phyloP scores from a whole-genome alignment of 2,329 filamentous ascomycete genomes.

The Aspergillus puulaauensis region DNA sequence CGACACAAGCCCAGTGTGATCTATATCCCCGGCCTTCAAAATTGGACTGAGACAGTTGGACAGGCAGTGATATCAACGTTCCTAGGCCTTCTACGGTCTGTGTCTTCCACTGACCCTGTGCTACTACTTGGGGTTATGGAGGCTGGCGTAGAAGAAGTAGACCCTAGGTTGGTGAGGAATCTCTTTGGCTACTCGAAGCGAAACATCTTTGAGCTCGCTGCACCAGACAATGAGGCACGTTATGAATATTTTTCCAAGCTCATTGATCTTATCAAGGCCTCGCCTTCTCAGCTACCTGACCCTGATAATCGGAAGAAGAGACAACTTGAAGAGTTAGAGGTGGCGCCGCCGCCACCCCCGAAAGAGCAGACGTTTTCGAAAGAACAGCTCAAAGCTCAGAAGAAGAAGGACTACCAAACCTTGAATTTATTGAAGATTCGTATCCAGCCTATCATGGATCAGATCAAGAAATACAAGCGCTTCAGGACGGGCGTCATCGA shows the following conservation, averaged over 20 bases:
- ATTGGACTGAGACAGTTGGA: slow-evolving; percentile 76
- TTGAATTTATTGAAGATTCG: slow-evolving; percentile 85
- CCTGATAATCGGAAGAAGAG: slow-evolving; percentile 83
- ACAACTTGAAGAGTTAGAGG: slow-evolving; percentile 71
- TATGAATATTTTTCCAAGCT: slow-evolving; percentile 76
- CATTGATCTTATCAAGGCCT: slow-evolving; percentile 72
- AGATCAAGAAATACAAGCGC: slow-evolving; percentile 90
- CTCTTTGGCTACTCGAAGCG: slow-evolving; percentile 83
- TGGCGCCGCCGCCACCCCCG: slow-evolving; percentile 71
- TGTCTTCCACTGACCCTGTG: slow-evolving; percentile 88
- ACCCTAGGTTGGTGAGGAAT: slow-evolving; percentile 65
- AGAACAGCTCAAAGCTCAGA: slow-evolving; percentile 76
- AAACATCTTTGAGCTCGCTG: slow-evolving; percentile 69
- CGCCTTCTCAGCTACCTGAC: slow-evolving; percentile 83
- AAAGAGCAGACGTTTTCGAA: slow-evolving; percentile 65
- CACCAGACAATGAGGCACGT: slow-evolving; percentile 65
- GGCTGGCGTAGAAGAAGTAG: slow-evolving; percentile 60
- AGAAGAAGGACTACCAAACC: slow-evolving; percentile 77
- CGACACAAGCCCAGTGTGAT: slow-evolving; percentile 95
- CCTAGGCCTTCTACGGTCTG: slow-evolving; percentile 72
- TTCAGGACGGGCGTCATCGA: slow-evolving; percentile 81
- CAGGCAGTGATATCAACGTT: slow-evolving; percentile 72
- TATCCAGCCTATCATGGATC: slow-evolving; percentile 94
- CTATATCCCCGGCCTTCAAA: slow-evolving; percentile 85
- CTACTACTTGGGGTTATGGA: slow-evolving; percentile 85